These are phyloP conservation scores for Amanita thiersii DNA, from an alignment of 768 basidiomycete species.

Conservation along the genomic window DNA sequence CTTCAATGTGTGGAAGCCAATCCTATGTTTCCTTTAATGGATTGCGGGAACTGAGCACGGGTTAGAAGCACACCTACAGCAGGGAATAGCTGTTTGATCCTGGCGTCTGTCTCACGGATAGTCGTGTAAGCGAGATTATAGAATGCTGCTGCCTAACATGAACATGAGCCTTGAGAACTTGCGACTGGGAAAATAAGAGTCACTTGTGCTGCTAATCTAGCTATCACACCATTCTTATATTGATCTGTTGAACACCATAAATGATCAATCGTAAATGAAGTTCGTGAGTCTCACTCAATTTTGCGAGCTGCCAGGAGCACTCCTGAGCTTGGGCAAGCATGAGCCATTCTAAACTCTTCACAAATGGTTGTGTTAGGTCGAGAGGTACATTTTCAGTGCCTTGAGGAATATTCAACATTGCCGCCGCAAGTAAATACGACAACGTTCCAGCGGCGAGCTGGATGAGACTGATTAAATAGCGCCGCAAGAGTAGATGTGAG, in stretches of 20 bases:
- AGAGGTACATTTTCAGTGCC: constrained; percentile 46
- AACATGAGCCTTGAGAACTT: constrained; percentile 6
- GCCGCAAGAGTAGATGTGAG: not conserved
- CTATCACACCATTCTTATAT: constrained; percentile 76
- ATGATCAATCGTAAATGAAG: constrained; percentile 7
- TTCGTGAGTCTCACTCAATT: constrained; percentile 50
- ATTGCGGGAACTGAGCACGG: constrained; percentile 1
- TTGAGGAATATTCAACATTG: constrained; percentile 40
- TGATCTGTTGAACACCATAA: constrained; percentile 37
- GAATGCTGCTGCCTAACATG: constrained; percentile 46
- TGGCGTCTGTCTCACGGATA: constrained; percentile 34
- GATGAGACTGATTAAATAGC: constrained; percentile 7
- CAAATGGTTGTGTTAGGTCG: constrained; percentile 60
- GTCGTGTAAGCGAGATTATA: constrained; percentile 45
- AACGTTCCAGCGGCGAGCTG: constrained; percentile 68
- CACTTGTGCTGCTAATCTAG: constrained; percentile 75
- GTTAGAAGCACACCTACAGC: constrained; percentile 30
- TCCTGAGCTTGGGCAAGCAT: constrained; percentile 96
- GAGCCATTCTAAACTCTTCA: constrained; percentile 60
- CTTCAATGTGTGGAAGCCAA: constrained; percentile 75
- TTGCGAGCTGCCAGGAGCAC: constrained; percentile 92
- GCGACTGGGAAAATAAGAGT: constrained; percentile 8
- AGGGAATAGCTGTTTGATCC: constrained; percentile 42
- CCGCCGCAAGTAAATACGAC: constrained; percentile 48
- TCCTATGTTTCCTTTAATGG: constrained; percentile 33